phyloP scores from a whole-genome alignment of 257 asterid genomes.

The Rubia yunnanensis region DNA sequence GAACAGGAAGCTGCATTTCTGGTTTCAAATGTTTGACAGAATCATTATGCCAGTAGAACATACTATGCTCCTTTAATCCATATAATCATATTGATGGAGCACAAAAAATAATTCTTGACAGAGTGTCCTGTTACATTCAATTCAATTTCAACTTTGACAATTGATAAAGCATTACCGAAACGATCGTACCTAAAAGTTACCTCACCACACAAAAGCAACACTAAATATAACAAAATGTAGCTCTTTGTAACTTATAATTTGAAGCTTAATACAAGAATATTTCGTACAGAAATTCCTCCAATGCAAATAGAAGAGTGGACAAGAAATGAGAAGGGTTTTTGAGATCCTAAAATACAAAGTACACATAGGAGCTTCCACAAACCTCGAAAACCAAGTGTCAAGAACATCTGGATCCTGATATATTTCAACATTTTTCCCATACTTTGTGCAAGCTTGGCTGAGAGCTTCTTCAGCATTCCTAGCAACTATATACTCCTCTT shows the following conservation, averaged over 20 bases:
- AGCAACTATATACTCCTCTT: conserved; percentile 89
- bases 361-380: conserved; percentile 8
- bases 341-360: background rate
- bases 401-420: conserved; percentile 98
- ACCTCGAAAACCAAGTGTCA: conserved; percentile 99
- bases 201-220: background rate
- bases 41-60: background rate
- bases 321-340: background rate
- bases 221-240: background rate
- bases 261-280: background rate
- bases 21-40: background rate
- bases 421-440: conserved; percentile 71
- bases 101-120: background rate
- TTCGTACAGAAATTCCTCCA: background rate
- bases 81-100: background rate
- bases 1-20: background rate
- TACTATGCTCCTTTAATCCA: background rate
- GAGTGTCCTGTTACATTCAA: background rate
- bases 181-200: background rate
- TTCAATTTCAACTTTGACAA: background rate
- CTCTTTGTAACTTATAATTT: background rate
- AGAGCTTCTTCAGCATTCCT: conserved; percentile 81
- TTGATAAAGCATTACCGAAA: background rate
- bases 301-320: background rate
- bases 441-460: conserved; percentile 55